Evolutionary conservation across 2,329 filamentous ascomycete species (phyloP).

Genomic region (Ustulina deusta): DNA sequence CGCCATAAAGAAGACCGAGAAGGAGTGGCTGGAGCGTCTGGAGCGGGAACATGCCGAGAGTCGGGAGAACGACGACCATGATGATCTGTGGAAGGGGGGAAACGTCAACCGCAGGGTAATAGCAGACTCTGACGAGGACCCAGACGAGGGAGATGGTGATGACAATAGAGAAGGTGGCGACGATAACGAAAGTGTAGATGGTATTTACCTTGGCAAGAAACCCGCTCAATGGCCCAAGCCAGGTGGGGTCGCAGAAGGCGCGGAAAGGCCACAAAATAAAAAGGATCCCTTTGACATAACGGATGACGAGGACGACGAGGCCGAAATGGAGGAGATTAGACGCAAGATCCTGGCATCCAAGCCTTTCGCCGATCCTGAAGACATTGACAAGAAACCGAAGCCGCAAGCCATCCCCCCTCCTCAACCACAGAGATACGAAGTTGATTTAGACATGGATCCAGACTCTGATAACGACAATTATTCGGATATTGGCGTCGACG

Average conservation of each 20-base stretch:
- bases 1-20: conserved; percentile 84
- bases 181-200: conserved; percentile 62
- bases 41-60: conserved; percentile 90
- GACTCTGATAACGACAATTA: conserved; percentile 75
- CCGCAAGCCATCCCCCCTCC: conserved; percentile 73
- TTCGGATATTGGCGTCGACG: conserved; percentile 69
- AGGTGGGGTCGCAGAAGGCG: conserved; percentile 49
- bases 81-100: conserved; percentile 90
- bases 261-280: conserved; percentile 61
- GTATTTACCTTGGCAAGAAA: conserved; percentile 71
- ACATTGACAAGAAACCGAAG: conserved; percentile 63
- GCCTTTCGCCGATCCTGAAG: conserved; percentile 76
- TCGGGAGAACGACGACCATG: conserved; percentile 72
- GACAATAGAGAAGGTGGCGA: conserved; percentile 56
- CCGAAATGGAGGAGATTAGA: conserved; percentile 91
- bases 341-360: conserved; percentile 92
- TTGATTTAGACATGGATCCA: conserved; percentile 76
- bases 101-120: conserved; percentile 80
- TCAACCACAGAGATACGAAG: conserved; percentile 60
- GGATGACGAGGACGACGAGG: conserved; percentile 77
- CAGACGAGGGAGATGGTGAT: conserved; percentile 60
- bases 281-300: conserved; percentile 81
- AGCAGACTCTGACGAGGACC: conserved; percentile 63
- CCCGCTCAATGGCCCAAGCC: conserved; percentile 53
- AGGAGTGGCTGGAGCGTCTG: conserved; percentile 88